Conservation (phyloP, 257 asterid species). For the Jasminum sambac region DNA sequence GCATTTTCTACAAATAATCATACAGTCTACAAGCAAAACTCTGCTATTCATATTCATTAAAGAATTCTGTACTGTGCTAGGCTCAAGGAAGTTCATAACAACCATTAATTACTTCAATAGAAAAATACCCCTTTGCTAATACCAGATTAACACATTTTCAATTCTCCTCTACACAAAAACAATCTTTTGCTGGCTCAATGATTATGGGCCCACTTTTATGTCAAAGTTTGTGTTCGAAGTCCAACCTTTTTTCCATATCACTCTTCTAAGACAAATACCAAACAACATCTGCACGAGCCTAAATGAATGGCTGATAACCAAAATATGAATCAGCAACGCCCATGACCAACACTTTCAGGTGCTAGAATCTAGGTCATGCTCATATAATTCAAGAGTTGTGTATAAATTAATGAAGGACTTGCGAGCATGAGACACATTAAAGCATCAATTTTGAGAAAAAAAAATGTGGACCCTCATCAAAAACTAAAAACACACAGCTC, state of each 20-base stretch:
- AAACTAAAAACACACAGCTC: not conserved
- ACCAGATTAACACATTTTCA: not conserved
- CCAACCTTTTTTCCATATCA: not conserved
- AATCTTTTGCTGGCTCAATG: not conserved
- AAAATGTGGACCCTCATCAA: slow-evolving; percentile 19
- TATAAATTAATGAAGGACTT: slow-evolving; percentile 18
- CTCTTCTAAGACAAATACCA: not conserved
- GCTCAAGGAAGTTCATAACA: slow-evolving; percentile 17
- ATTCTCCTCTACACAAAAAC: not conserved
- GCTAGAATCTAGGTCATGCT: not conserved
- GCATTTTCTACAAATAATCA: not conserved
- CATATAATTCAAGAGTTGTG: slow-evolving; percentile 4
- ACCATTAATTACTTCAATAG: slow-evolving; percentile 2
- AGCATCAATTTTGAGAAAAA: slow-evolving; percentile 6
- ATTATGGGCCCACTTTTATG: not conserved
- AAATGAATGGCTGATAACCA: not conserved
- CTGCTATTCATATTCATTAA: too few relatives aligned
- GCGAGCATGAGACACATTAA: slow-evolving; percentile 14
- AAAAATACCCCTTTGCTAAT: not conserved
- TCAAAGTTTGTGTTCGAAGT: not conserved
- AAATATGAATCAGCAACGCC: not conserved
- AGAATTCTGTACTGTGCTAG: not conserved
- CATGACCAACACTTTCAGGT: not conserved
- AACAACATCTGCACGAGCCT: not conserved
- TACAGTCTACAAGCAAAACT: not conserved